Percentiles rank a stretch among this genome's conserved stretches.
phyloP scores from a whole-genome alignment of 352 stramenopile genomes.

The Phytophthora parvispora region DNA sequence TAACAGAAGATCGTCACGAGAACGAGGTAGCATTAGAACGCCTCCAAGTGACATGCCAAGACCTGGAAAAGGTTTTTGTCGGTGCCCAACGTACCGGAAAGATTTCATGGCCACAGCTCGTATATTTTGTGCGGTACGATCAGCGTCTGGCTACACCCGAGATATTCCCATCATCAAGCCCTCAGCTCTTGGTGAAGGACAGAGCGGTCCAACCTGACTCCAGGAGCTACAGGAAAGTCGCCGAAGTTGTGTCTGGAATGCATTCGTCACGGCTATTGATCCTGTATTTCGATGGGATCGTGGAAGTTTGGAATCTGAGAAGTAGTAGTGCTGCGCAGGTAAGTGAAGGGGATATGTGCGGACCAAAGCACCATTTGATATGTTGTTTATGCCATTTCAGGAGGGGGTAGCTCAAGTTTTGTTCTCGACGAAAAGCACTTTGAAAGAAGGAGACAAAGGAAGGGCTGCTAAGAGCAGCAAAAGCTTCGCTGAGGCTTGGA shows the following conservation, averaged over 20 bases:
- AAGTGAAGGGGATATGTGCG: too few species aligned
- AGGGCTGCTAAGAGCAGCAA: background rate
- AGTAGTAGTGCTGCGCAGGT: slow-evolving; percentile 4
- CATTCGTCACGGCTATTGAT: slow-evolving; percentile 10
- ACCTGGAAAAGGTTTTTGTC: slow-evolving; percentile 3
- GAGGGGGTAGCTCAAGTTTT: slow-evolving; percentile 10
- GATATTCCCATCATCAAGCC: slow-evolving; percentile 5
- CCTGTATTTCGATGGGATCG: slow-evolving; percentile 27
- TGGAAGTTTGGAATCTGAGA: slow-evolving; percentile 18
- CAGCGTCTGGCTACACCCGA: slow-evolving; percentile 14
- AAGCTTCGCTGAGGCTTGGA: slow-evolving; percentile 14
- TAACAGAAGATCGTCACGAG: slow-evolving; percentile 10
- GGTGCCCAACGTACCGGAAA: background rate
- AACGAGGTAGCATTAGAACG: too few species aligned
- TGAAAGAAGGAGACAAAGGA: background rate
- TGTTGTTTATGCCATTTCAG: background rate
- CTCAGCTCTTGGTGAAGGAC: background rate
- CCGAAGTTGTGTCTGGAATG: slow-evolving; percentile 19
- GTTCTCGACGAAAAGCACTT: slow-evolving; percentile 9
- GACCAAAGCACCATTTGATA: background rate
- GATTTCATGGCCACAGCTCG: slow-evolving; percentile 27
- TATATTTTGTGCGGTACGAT: slow-evolving; percentile 27
- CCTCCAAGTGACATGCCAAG: too few species aligned
- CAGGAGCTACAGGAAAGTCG: slow-evolving; percentile 20
- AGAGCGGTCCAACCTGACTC: too few species aligned